Conservation (phyloP, 805 yeast species). For the Metschnikowia kunwiensis region DNA sequence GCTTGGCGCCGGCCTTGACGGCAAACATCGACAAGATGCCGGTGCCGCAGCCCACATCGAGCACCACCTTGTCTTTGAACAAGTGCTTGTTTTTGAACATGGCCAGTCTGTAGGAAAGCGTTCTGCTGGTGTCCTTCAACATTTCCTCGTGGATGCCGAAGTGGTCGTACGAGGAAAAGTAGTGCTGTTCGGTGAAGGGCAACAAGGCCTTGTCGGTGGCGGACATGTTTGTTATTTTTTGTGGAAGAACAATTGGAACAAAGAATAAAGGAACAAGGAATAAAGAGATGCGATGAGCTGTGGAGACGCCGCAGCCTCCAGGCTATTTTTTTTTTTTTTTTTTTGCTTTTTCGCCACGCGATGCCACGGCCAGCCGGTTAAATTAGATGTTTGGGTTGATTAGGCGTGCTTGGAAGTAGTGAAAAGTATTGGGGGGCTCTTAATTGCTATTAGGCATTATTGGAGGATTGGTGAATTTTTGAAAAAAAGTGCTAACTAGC, state of each 20-base stretch:
- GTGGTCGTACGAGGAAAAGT: conserved; percentile 93
- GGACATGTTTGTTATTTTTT: conserved; percentile 25
- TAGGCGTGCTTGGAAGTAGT: no score
- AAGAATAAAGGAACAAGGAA: no score
- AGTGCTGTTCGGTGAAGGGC: conserved; percentile 83
- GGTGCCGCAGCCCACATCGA: conserved; percentile 99
- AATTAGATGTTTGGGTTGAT: no score
- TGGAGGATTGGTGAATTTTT: no score
- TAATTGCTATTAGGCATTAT: no score
- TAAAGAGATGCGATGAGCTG: conserved; percentile 7
- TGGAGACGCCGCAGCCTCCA: neutral
- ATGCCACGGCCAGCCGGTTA: no score
- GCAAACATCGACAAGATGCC: conserved; percentile 98
- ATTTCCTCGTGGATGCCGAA: conserved; percentile 98
- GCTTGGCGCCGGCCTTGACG: conserved; percentile 97
- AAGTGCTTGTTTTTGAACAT: conserved; percentile 84
- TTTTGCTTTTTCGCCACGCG: no score
- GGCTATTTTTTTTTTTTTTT: no score
- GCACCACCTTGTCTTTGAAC: conserved; percentile 88
- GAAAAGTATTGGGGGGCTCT: no score
- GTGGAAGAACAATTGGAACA: neutral
- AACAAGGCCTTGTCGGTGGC: conserved; percentile 68
- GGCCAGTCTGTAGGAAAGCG: conserved; percentile 87
- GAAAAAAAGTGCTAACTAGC: no score
- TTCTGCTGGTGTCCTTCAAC: conserved; percentile 94